phyloP scores from a whole-genome alignment of 371 early-diverging fungal genomes.

The Mortierella sp. region DNA sequence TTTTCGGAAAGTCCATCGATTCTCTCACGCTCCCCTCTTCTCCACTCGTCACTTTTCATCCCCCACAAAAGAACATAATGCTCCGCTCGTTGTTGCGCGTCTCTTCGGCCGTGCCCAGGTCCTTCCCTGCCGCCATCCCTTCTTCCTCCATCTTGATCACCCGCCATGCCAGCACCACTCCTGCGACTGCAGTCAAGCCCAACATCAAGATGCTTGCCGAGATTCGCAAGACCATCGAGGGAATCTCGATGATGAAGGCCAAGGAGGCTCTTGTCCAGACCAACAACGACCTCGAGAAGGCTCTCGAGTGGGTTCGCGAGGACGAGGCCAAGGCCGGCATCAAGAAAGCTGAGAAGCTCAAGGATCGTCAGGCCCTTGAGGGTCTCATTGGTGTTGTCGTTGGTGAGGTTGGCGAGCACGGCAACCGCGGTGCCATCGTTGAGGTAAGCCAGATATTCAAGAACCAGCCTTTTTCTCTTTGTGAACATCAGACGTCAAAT shows the following conservation, averaged over 20 bases:
- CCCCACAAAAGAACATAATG: slow-evolving; percentile 20
- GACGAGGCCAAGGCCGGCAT: slow-evolving; percentile 80
- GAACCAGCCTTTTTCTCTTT: neutral
- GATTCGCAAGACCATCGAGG: slow-evolving; percentile 75
- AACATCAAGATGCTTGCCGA: slow-evolving; percentile 82
- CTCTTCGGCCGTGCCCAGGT: slow-evolving; percentile 19
- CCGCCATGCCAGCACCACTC: slow-evolving; percentile 31
- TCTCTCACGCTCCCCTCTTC: slow-evolving; percentile 5
- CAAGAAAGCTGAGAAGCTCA: slow-evolving; percentile 83
- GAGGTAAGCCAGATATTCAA: slow-evolving; percentile 63
- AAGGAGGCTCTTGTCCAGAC: slow-evolving; percentile 85
- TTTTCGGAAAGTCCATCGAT: neutral
- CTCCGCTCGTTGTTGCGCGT: slow-evolving; percentile 38
- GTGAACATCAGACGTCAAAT: no score
- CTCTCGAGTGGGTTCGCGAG: slow-evolving; percentile 86
- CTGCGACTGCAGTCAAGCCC: slow-evolving; percentile 68
- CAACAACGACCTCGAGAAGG: slow-evolving; percentile 82
- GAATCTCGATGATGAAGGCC: slow-evolving; percentile 85
- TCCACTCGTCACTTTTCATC: neutral
- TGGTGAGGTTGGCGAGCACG: slow-evolving; percentile 57
- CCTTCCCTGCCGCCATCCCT: slow-evolving; percentile 11
- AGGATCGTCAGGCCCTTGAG: slow-evolving; percentile 71
- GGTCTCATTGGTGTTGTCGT: slow-evolving; percentile 82
- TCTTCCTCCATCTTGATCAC: slow-evolving; percentile 8
- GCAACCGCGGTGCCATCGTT: slow-evolving; percentile 71